phyloP scores from a whole-genome alignment of 164 flowering plant genomes.

The Umbellularia californica region DNA sequence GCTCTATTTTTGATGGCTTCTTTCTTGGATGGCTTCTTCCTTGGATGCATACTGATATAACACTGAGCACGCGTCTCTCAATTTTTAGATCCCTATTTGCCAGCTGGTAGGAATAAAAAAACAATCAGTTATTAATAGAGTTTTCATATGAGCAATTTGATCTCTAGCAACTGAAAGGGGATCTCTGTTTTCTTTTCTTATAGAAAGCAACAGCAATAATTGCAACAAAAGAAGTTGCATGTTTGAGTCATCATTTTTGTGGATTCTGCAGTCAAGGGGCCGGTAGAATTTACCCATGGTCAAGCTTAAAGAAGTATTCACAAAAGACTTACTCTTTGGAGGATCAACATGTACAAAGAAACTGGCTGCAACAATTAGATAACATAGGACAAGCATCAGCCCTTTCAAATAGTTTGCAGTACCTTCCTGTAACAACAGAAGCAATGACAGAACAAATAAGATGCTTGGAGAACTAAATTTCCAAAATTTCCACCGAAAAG shows the following conservation, averaged over 20 bases:
- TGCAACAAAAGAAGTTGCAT: background rate
- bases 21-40: background rate
- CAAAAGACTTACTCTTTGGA: conserved; percentile 23
- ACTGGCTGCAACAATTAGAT: conserved; percentile 69
- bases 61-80: background rate
- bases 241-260: no score
- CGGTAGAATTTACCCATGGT: background rate
- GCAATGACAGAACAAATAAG: background rate
- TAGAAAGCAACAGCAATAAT: background rate
- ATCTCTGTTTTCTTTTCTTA: background rate
- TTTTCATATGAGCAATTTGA: no score
- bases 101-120: background rate
- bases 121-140: background rate
- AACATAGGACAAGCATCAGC: conserved; percentile 61
- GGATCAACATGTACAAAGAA: conserved; percentile 61
- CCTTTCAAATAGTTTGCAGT: conserved; percentile 67
- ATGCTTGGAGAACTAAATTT: background rate
- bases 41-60: background rate
- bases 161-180: background rate
- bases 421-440: conserved; percentile 48
- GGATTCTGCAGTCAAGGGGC: no score
- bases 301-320: background rate
- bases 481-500: background rate
- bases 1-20: background rate
- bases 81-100: background rate